These are phyloP conservation scores for Apocynum venetum DNA, from an alignment of 257 asterid genomes.

Conservation along the genomic window DNA sequence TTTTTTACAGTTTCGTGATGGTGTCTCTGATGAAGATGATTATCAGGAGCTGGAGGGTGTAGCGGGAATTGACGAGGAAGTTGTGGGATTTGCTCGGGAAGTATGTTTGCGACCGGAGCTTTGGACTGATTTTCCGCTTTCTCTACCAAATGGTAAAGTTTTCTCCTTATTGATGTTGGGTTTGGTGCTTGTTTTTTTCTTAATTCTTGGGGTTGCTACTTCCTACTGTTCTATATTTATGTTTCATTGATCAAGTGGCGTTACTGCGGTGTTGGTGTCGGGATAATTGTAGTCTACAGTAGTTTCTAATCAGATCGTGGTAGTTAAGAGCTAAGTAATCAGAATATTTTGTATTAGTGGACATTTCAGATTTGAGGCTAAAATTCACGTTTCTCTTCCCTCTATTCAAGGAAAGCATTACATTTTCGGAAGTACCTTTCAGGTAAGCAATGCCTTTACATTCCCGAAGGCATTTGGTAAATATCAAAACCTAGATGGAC, in stretches of 20 bases:
- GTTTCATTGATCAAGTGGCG: background rate
- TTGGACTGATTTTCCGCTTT: conserved; percentile 74
- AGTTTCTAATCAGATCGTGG: background rate
- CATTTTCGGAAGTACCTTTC: background rate
- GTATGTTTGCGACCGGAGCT: conserved; percentile 53
- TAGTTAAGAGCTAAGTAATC: background rate
- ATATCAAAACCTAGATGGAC: background rate
- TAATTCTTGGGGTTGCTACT: background rate
- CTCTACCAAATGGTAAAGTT: conserved; percentile 50
- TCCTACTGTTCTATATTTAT: background rate
- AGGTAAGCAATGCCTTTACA: background rate
- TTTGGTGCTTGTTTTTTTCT: background rate
- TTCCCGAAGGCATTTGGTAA: background rate
- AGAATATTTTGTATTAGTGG: background rate
- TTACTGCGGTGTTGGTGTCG: background rate
- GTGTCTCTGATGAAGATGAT: conserved; percentile 23
- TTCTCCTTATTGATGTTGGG: background rate
- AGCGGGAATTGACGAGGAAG: conserved; percentile 50
- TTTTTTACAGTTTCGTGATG: conserved; percentile 35
- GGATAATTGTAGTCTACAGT: background rate
- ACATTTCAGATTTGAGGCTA: background rate
- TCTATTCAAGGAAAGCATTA: background rate
- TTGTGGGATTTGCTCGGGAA: conserved; percentile 52
- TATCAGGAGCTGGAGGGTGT: conserved; percentile 27
- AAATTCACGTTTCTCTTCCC: background rate